These are phyloP conservation scores for Diplodia sapinea DNA, from an alignment of 2,329 filamentous ascomycete genomes.

Conservation along the genomic window DNA sequence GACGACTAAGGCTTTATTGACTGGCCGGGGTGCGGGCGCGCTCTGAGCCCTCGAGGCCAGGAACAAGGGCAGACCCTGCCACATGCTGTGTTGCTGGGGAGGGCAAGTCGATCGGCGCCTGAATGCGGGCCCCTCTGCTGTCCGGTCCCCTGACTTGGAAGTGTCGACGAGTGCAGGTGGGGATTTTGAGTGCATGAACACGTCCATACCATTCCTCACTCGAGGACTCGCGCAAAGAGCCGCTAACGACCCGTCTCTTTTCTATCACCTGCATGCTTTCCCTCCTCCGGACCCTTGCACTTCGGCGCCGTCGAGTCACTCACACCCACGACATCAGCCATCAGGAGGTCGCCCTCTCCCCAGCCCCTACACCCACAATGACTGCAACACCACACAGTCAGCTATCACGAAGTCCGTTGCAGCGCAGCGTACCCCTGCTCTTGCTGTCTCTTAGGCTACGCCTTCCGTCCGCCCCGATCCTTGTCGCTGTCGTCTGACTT, in stretches of 20 bases:
- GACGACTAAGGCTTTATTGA: neutral
- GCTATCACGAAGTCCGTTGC: neutral
- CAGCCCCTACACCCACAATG: neutral
- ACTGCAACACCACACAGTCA: neutral
- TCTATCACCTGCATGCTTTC: neutral
- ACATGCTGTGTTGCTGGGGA: constrained; percentile 5
- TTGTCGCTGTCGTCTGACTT: neutral
- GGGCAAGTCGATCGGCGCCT: neutral
- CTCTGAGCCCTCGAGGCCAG: neutral
- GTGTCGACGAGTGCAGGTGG: neutral
- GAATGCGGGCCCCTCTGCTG: neutral
- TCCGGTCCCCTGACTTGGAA: neutral
- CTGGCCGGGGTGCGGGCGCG: neutral
- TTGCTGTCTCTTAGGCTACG: neutral
- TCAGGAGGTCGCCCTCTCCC: neutral
- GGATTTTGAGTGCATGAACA: too few species aligned
- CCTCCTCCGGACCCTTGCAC: neutral
- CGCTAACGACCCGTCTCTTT: neutral
- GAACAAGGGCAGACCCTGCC: neutral
- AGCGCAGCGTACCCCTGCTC: neutral
- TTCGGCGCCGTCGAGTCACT: neutral
- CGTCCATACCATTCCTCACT: neutral
- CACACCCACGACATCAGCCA: constrained; percentile 5
- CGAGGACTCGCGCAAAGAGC: neutral
- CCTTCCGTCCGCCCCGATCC: neutral